A percentile compares a stretch with the other conserved stretches of the same genome.
phyloP scores from a whole-genome alignment of 2,329 filamentous ascomycete genomes.

The Arthrinium puccinioides region DNA sequence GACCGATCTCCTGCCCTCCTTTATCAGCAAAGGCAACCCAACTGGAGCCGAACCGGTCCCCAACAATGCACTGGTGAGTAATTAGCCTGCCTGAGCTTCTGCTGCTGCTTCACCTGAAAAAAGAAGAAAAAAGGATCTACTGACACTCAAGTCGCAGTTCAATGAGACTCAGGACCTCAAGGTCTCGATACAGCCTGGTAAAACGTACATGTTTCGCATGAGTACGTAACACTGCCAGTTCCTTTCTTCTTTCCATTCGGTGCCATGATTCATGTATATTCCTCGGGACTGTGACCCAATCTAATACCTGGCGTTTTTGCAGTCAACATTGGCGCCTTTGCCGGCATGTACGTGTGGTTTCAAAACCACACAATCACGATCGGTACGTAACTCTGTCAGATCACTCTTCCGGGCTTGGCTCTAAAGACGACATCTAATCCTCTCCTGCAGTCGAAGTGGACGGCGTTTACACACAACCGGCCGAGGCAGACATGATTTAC shows the following conservation, averaged over 20 bases:
- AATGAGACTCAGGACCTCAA: slow-evolving; percentile 61
- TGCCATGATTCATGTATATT: no score
- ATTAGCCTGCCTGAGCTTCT: no score
- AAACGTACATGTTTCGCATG: slow-evolving; percentile 66
- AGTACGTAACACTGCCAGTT: no score
- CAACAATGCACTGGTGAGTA: slow-evolving; percentile 57
- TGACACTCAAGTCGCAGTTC: no score
- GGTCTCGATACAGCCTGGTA: slow-evolving; percentile 55
- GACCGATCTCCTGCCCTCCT: slow-evolving; percentile 34
- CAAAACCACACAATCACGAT: slow-evolving; percentile 61
- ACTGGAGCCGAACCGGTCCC: slow-evolving; percentile 60
- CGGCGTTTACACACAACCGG: slow-evolving; percentile 58
- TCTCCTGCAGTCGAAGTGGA: slow-evolving; percentile 73
- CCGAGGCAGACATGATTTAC: slow-evolving; percentile 57
- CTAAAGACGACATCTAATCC: no score
- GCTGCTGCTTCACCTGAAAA: no score
- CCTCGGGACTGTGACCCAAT: no score
- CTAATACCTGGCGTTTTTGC: no score
- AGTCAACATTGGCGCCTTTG: slow-evolving; percentile 70
- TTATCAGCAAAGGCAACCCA: slow-evolving; percentile 48
- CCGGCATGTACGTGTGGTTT: slow-evolving; percentile 59
- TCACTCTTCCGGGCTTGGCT: no score
- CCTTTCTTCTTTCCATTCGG: no score
- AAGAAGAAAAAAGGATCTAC: no score
- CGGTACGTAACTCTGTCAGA: no score